Percentiles rank a stretch among this genome's conserved stretches.
Evolutionary conservation across 1,139 yeast species (phyloP).

Genomic region (Suhomyces coccinellae): DNA sequence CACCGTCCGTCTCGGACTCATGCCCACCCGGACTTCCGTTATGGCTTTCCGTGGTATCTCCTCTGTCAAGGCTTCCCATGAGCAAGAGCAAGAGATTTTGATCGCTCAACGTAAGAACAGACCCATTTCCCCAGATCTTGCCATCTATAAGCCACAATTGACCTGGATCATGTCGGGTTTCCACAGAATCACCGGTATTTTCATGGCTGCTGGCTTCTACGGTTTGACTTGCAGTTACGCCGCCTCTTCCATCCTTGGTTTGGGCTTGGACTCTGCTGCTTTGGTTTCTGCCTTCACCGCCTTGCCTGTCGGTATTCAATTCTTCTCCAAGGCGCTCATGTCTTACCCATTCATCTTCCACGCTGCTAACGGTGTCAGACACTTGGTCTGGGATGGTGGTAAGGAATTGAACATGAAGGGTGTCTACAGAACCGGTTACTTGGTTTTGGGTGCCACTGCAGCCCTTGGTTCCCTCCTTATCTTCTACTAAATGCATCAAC

Average conservation of each 20-base stretch:
- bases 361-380: constrained; percentile 83
- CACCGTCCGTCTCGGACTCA: constrained; percentile 9
- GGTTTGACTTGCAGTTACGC: constrained; percentile 77
- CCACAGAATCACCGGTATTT: constrained; percentile 89
- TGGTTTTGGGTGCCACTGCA: constrained; percentile 73
- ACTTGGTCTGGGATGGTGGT: constrained; percentile 89
- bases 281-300: constrained; percentile 56
- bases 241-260: constrained; percentile 62
- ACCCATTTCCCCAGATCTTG: constrained; percentile 89
- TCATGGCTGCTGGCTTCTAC: constrained; percentile 76
- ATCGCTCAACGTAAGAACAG: constrained; percentile 82
- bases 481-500: constrained; percentile 31
- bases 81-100: constrained; percentile 67
- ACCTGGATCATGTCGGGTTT: constrained; percentile 77
- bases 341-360: constrained; percentile 90
- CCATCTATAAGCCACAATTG: constrained; percentile 86
- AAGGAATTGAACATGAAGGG: constrained; percentile 76
- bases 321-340: constrained; percentile 64
- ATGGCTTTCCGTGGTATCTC: constrained; percentile 37
- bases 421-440: constrained; percentile 89
- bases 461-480: constrained; percentile 60
- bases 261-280: constrained; percentile 62
- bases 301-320: constrained; percentile 63
- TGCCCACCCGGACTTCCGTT: constrained; percentile 8
- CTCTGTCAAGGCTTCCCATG: constrained; percentile 61